Evolutionary conservation across 257 asterid genomes (phyloP).

Genomic region (Forsythia viridissima): DNA sequence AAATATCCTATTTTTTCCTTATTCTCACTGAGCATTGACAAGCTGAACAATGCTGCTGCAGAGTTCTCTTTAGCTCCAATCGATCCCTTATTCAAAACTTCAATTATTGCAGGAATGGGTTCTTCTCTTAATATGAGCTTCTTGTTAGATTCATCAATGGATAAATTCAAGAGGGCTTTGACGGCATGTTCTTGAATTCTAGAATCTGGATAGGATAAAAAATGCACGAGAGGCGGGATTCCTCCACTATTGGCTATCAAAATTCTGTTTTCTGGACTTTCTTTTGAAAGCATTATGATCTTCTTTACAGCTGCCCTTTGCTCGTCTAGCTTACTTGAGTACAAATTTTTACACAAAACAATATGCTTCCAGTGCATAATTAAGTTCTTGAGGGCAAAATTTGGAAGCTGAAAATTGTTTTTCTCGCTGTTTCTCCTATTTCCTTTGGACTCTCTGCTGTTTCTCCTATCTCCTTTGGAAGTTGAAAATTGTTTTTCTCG

Average conservation of each 20-base stretch:
- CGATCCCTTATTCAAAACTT: constrained; percentile 56
- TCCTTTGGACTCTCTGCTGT: constrained; percentile 28
- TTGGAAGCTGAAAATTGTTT: constrained; percentile 34
- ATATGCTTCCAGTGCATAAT: constrained; percentile 22
- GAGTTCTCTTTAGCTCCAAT: constrained; percentile 72
- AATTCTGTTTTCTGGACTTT: constrained; percentile 59
- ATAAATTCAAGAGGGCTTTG: constrained; percentile 74
- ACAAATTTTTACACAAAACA: constrained; percentile 46
- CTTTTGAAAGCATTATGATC: constrained; percentile 76
- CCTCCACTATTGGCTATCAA: constrained; percentile 70
- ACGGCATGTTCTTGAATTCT: constrained; percentile 83
- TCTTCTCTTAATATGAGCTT: constrained; percentile 57
- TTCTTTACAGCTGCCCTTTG: constrained; percentile 66
- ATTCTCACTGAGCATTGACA: constrained; percentile 85
- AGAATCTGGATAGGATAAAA: constrained; percentile 75
- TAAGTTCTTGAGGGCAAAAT: too few species aligned
- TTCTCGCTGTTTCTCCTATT: constrained; percentile 29
- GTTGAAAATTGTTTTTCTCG: constrained; percentile 47
- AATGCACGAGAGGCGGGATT: constrained; percentile 61
- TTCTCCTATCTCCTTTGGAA: constrained; percentile 38
- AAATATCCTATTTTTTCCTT: constrained; percentile 61
- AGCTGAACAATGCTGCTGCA: constrained; percentile 82
- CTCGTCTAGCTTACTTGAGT: constrained; percentile 57
- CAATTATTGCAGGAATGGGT: constrained; percentile 65
- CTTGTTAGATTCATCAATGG: constrained; percentile 85